A percentile compares a stretch with the other conserved stretches of the same genome.
Conservation (phyloP, 1,284 basidiomycete genomes). For the Limonomyces culmigenus region DNA sequence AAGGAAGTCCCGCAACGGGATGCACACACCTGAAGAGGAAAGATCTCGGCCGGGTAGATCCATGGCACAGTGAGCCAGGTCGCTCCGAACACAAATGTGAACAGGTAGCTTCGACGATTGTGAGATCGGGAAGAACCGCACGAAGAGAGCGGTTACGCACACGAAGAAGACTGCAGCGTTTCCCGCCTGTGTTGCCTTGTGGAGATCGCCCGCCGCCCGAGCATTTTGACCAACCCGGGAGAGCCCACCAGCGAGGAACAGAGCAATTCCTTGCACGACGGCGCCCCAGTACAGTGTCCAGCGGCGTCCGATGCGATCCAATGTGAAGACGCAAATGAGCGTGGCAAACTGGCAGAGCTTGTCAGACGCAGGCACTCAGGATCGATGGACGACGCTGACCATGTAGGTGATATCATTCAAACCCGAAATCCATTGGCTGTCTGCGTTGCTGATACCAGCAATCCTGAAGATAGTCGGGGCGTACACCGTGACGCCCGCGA, state of each 20-base stretch:
- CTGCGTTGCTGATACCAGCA: constrained; percentile 26
- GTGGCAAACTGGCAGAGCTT: constrained; percentile 28
- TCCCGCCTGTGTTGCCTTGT: constrained; percentile 23
- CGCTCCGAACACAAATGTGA: constrained; percentile 28
- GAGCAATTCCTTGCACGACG: constrained; percentile 17
- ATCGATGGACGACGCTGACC: constrained; percentile 2
- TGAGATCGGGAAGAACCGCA: too few species aligned
- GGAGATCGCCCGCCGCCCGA: constrained; percentile 25
- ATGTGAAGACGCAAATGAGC: constrained; percentile 25
- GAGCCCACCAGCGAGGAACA: constrained; percentile 30
- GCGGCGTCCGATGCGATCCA: constrained; percentile 30
- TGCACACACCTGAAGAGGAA: constrained; percentile 35
- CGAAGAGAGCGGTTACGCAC: too few species aligned
- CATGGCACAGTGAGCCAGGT: constrained; percentile 44
- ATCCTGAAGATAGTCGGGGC: constrained; percentile 30
- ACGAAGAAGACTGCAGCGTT: constrained; percentile 30
- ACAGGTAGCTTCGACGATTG: too few species aligned
- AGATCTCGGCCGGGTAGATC: constrained; percentile 30
- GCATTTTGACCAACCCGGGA: constrained; percentile 15
- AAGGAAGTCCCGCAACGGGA: too few species aligned
- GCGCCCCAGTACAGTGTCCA: constrained; percentile 15
- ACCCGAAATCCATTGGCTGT: constrained; percentile 29
- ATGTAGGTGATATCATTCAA: constrained; percentile 21
- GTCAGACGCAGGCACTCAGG: constrained; percentile 21
- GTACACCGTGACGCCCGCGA: constrained; percentile 32